A percentile compares a stretch with the other conserved stretches of the same genome.
Evolutionary conservation across 2,329 filamentous ascomycete species (phyloP).

Genomic region (Penicillium sp.): DNA sequence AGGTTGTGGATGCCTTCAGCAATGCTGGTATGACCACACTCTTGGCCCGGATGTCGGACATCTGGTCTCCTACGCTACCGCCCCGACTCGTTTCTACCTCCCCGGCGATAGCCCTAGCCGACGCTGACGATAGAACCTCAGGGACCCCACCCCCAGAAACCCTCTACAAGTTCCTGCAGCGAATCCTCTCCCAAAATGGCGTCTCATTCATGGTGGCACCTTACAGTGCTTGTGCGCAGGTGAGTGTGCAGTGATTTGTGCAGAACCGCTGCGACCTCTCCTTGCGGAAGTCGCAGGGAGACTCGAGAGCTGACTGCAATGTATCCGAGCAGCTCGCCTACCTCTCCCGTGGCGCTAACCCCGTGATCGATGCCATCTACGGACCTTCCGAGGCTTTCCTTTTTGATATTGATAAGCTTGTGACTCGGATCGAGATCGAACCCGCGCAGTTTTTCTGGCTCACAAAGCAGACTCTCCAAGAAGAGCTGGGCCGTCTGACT

Average conservation of each 20-base stretch:
- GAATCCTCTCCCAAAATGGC: constrained; percentile 67
- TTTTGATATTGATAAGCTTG: constrained; percentile 77
- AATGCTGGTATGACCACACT: constrained; percentile 64
- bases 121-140: constrained; percentile 43
- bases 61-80: constrained; percentile 9
- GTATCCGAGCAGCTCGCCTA: constrained; percentile 63
- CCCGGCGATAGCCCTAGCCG: constrained; percentile 5
- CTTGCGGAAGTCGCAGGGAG: not conserved
- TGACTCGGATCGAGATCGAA: constrained; percentile 61
- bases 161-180: constrained; percentile 76
- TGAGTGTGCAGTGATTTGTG: constrained; percentile 44
- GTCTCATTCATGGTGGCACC: constrained; percentile 81
- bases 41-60: constrained; percentile 1
- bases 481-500: constrained; percentile 63
- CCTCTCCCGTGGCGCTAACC: constrained; percentile 69
- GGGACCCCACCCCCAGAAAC: constrained; percentile 71
- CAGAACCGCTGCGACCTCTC: not conserved
- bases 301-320: constrained; percentile 6
- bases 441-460: constrained; percentile 64
- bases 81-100: not conserved
- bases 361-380: constrained; percentile 73
- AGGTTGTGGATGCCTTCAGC: constrained; percentile 85
- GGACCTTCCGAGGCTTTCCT: constrained; percentile 82
- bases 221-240: constrained; percentile 85
- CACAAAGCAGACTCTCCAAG: constrained; percentile 69